Base-by-base conservation (phyloP, 169 alveolate genomes). In the Cryptosporidium tyzzeri region DNA sequence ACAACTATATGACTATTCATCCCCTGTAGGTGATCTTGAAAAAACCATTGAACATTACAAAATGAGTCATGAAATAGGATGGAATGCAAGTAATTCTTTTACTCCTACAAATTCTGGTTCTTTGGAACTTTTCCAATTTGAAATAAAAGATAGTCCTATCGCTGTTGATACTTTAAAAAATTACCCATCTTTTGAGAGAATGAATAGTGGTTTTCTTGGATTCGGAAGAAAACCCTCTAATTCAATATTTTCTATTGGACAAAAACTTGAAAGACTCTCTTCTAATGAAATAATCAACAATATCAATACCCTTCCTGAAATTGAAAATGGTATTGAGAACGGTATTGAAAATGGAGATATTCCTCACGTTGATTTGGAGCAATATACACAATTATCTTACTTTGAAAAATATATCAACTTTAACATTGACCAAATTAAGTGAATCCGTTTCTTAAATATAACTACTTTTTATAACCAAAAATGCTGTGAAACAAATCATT, bases 11-110 rank as follows among this genome's bases (percentile, higher is more conserved):
- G 18, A 50, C 23, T 80, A 23, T 62, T 80, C 89, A 33, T 80
- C 89, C 14, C 89, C 89, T 1, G 89, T 80, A 26, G 89, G 89
- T 9, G 89, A 80, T 80, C 48, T 80, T 26, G 89, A 80, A 8
- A 80, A 48, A 48, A 80, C 89, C n/a, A 80, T 80, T 61, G 89
- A 59, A 33, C 55, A 80, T 41, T 80, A 62, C 44, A 45, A 65
- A 41, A 59, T 59, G 33, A 55, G 41, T 23, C 44, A 39, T 35
- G 89, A 80, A 3, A 18, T 61, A 1, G 41, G 62, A 51, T 59
- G 55, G 48, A 80, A 26, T 39, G 41, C 59, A 21, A 61, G 50
- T 50, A 80, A 33, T 31, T 29, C 68, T 4, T 80, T 80, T 1
- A 62, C 89, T 8, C 89, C 89, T 21, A 80, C 68, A 5, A 37